These are phyloP conservation scores for Dunaliella primolecta DNA, from an alignment of 139 green algal species.

Conservation along the genomic window DNA sequence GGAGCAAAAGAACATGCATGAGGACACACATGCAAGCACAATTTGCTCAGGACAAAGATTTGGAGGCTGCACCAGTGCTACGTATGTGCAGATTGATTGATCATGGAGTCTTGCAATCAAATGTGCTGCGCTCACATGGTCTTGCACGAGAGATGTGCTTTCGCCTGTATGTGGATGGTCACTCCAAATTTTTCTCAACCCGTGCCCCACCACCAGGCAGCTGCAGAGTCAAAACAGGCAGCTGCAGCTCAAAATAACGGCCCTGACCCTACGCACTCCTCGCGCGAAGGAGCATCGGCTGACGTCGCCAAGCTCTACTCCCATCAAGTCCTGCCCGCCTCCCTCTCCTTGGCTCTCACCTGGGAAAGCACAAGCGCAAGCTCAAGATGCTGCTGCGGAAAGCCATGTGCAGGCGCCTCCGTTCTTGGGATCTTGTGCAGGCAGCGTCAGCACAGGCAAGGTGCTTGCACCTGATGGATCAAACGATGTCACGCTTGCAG, in stretches of 20 bases:
- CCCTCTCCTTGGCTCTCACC: background rate
- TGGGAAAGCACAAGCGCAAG: background rate
- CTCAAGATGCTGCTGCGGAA: background rate
- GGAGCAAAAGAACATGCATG: background rate
- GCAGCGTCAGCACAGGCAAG: no score
- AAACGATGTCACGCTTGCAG: no score
- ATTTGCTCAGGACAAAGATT: no score
- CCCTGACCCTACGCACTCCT: no score
- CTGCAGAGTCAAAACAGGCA: background rate
- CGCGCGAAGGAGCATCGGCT: background rate
- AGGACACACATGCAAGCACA: conserved; percentile 5
- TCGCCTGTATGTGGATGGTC: background rate
- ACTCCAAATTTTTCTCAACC: no score
- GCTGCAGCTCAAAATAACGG: background rate
- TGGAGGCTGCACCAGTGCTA: no score
- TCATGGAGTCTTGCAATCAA: no score
- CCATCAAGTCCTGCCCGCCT: background rate
- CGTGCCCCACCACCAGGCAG: no score
- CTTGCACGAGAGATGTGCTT: background rate
- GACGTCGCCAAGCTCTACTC: background rate
- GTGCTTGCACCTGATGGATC: no score
- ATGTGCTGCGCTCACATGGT: background rate
- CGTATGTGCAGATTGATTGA: no score
- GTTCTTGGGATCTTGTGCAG: no score
- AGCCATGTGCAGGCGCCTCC: no score